Evolutionary conservation across 306 rosid genomes (phyloP), one percentile per base, ranked within the genome.

Genomic region (Senna tora): DNA sequence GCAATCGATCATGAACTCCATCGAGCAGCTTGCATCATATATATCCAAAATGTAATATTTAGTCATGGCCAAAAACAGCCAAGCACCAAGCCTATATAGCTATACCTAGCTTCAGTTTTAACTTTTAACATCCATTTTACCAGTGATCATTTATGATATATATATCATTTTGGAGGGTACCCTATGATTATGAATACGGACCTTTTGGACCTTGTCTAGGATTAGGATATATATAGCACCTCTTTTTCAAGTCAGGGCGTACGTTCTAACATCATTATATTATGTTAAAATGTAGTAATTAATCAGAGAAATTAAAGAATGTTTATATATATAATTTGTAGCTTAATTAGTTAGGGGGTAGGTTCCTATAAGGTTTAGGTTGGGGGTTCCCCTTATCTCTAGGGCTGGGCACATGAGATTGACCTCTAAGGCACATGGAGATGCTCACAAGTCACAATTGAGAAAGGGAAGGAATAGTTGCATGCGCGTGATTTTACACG

Each of bases 361-460:
- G 3, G 46, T 17, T 17, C 56, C 30, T 52, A 20, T 25, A 25
- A 25, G 30, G 14, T 14, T 20, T n/a, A n/a, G 21, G 69, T 47
- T 61, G 28, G 19, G 13, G 21, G 21, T 72, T 61, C 52, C 25
- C 25, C 16, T 50, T 49, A 15, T 50, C 77, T 36, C 71, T 22
- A 36, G 71, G 77, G 63, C 49, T 36, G 15, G 54, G 28, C 45
- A 62, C 77, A 38, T 73, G 77, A 73, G 0, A 45, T 38, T 25
- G 15, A 19, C 45, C 45, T 73, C 70, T 36, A 20, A 5, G 25
- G 38, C 77, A 73, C 77, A 61, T 73, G 77, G 71, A 49, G 56
- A 3, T 62, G 77, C 54, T 21, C 71, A 38, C 15, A 36, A 30
- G 30, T 25, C 30, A 25, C 30, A 25, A 11, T 51, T 30, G 61